Base-by-base conservation (phyloP, 306 rosid genomes). In the Mimosa pudica region DNA sequence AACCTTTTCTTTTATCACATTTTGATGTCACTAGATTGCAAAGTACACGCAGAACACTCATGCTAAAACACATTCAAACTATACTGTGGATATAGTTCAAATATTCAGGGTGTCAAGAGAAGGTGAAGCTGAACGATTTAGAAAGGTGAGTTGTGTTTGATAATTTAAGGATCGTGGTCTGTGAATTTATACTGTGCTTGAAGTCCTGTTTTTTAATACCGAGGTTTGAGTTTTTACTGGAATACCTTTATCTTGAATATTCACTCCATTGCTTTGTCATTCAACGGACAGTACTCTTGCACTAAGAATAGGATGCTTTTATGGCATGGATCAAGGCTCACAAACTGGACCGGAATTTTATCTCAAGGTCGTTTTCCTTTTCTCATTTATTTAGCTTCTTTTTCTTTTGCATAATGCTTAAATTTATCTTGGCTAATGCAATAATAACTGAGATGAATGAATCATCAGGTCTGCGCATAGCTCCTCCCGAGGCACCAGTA, bases 271-370 rank as follows among this genome's bases (percentile, higher is more conserved):
- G 73, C 14, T 6, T 66, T 71, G 71, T 71, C 35, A 73, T 70
- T 52, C 81, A 72, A 74, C 42, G 13, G 82, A 80, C 91, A 96
- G 98, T 96, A 93, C 81, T 85, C 85, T 65, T 78, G 82, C 70
- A 76, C 83, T 13, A 91, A 91, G 60, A 91, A 93, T 86, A 88
- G 97, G 89, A 86, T 91, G 94, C 94, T 96, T 74, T 79, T 96
- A 70, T 96, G 99, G 98, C 98, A 96, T 80, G 99, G 99, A 64
- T 96, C 99, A 72, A 92, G 94, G 82, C 98, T 96, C 63, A 89
- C 97, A 74, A 96, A 96, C 86, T 91, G 99, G 99, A 80, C 97
- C 71, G 97, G 99, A 81, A 93, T 96, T 85, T 90, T 96, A 84
- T 96, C 98, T 86, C 97, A 93, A 90, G 98, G 99, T 96, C 44